Evolutionary conservation across 345 rosid species (phyloP).

Genomic region (Punica granatum): DNA sequence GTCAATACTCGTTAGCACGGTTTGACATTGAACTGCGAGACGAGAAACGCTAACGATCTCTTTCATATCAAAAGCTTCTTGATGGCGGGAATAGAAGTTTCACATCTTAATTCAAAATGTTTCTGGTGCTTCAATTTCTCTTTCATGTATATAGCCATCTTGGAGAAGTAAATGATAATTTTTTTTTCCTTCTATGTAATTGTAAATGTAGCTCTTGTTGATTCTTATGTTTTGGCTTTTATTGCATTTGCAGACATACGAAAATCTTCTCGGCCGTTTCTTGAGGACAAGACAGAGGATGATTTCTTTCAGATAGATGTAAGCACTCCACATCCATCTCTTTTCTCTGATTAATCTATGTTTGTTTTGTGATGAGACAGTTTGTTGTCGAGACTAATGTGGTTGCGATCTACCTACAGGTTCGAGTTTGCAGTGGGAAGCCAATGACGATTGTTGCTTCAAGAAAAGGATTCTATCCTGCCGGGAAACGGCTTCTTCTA

Average conservation of each 20-base stretch:
- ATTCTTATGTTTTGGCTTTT: neutral
- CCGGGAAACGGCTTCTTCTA: conserved; percentile 62
- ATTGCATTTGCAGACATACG: conserved; percentile 68
- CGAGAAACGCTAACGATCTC: no score
- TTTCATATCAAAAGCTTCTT: neutral
- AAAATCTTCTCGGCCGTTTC: conserved; percentile 51
- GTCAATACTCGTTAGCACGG: no score
- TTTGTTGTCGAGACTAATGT: neutral
- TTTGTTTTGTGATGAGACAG: neutral
- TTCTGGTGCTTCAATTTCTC: neutral
- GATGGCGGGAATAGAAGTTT: neutral
- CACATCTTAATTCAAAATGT: neutral
- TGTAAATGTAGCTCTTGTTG: conserved; percentile 8
- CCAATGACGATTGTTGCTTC: conserved; percentile 65
- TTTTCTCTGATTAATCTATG: neutral
- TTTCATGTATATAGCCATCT: neutral
- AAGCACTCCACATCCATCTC: conserved; percentile 13
- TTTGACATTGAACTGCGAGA: neutral
- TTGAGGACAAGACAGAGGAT: conserved; percentile 57
- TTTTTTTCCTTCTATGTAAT: no score
- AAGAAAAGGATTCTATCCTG: conserved; percentile 67
- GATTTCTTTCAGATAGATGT: conserved; percentile 92
- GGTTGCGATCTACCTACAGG: conserved; percentile 28
- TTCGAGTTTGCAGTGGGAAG: conserved; percentile 81
- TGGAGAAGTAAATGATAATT: no score